Percentiles rank a stretch among this genome's conserved stretches.
These are phyloP conservation scores for Fusarium buharicum DNA, from an alignment of 2,329 filamentous ascomycete species.

Conservation along the genomic window DNA sequence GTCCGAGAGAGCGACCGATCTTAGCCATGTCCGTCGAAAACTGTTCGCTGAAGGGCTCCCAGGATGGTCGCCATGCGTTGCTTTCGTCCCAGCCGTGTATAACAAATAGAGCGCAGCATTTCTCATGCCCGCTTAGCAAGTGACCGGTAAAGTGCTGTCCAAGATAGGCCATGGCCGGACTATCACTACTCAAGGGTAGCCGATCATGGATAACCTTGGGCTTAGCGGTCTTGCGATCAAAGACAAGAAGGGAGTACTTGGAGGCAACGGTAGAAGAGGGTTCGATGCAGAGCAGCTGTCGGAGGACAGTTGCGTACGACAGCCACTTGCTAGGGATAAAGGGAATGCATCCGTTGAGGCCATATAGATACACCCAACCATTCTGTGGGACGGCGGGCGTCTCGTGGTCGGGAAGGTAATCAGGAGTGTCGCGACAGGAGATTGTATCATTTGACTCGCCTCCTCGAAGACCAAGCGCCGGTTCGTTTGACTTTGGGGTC, in stretches of 20 bases:
- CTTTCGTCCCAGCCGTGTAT: constrained; percentile 8
- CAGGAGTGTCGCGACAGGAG: background rate
- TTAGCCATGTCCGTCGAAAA: constrained; percentile 29
- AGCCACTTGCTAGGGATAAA: constrained; percentile 37
- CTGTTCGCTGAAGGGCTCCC: constrained; percentile 37
- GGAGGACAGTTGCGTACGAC: constrained; percentile 37
- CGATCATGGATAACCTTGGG: constrained; percentile 3
- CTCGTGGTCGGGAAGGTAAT: constrained; percentile 16
- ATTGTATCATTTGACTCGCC: background rate
- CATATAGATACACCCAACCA: constrained; percentile 39
- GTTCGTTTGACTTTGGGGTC: constrained; percentile 5
- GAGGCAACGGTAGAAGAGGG: constrained; percentile 10
- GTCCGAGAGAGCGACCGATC: constrained; percentile 27
- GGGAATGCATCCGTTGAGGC: constrained; percentile 49
- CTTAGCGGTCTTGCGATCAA: constrained; percentile 3
- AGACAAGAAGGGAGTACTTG: constrained; percentile 27
- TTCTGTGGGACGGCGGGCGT: background rate
- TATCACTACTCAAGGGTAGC: constrained; percentile 12
- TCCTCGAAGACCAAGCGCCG: constrained; percentile 30
- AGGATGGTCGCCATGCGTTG: constrained; percentile 9
- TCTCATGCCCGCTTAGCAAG: background rate
- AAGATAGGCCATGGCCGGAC: constrained; percentile 9
- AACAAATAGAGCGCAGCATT: constrained; percentile 42
- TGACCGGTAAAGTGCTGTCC: constrained; percentile 5
- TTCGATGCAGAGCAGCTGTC: constrained; percentile 37